Evolutionary conservation across 768 basidiomycete species (phyloP), one percentile per base, ranked within the genome.

Genomic region (Mycena pura): DNA sequence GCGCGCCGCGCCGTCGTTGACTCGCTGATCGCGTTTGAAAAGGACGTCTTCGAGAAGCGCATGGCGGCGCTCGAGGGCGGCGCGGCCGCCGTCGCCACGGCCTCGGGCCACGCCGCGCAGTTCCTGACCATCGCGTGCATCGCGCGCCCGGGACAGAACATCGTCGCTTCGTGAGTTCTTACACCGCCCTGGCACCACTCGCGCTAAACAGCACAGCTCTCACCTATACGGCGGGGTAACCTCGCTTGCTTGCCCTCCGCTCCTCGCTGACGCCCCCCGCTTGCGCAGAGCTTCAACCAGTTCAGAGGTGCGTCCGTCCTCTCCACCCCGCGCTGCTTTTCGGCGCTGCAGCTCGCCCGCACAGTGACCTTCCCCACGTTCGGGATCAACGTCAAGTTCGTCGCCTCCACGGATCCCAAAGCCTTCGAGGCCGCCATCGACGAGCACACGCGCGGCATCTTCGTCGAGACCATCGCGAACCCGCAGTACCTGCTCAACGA

Each of bases 41-140:
- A 90, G 89, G 88, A 87, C 55, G 88, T 92, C 1, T 92, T 94
- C 64, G 92, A 93, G 72, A 82, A 87, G 56, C 86, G 92, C 7
- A 87, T 93, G 25, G 87, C 90, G 5, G 89, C 89, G 0, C 80
- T 93, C n/a, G 92, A 94, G 72, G 89, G 90, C 11, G 92, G 92
- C 24, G 79, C 78, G 2, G 91, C 90, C 1, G 92, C 92, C 6
- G 81, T 93, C 3, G 91, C 91, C 3, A 81, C 87, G 0, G 76
- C 90, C 4, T 89, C 88, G 53, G 92, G 92, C 0, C 91, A 92
- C 70, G 78, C 89, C 7, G 92, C 91, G 0, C 91, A 93, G 67
- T 90, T 92, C 73, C 77, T 92, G 72, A 80, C 91, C 2, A 84
- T 92, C 60, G 72, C 82, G 1, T 81, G 86, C 27, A 71, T 91